A percentile compares a stretch with the other conserved stretches of the same genome.
Evolutionary conservation across 2,329 filamentous ascomycete genomes (phyloP).

Genomic region (Microdochium nivale): DNA sequence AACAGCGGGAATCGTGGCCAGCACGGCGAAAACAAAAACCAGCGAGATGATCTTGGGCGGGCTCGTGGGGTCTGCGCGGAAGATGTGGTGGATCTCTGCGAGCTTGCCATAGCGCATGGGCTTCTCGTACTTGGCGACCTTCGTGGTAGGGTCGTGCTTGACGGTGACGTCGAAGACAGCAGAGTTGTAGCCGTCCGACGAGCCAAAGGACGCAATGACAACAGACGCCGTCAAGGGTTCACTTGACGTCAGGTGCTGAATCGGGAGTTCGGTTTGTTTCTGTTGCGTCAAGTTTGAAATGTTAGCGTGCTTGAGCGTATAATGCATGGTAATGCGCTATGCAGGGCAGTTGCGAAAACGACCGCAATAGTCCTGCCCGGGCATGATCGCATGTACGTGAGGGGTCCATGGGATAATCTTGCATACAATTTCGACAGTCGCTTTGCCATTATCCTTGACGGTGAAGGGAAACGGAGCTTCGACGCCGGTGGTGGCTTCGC

Average conservation of each 20-base stretch:
- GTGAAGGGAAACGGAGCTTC: conserved; percentile 81
- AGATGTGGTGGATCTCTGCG: conserved; percentile 83
- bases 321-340: no score
- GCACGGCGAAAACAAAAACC: conserved; percentile 64
- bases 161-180: conserved; percentile 68
- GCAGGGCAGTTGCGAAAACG: no score
- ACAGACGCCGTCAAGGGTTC: conserved; percentile 71
- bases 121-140: conserved; percentile 52
- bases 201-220: conserved; percentile 79
- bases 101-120: conserved; percentile 78
- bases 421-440: conserved; percentile 69
- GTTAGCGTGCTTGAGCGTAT: conserved; percentile 13
- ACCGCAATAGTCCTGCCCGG: no score
- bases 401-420: no score
- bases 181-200: conserved; percentile 56
- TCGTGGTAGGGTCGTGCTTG: conserved; percentile 50
- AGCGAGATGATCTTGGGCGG: conserved; percentile 74
- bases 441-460: conserved; percentile 84
- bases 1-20: conserved; percentile 66
- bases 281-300: conserved; percentile 25
- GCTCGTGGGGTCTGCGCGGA: conserved; percentile 70
- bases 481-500: conserved; percentile 64
- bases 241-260: conserved; percentile 64
- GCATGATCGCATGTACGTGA: no score
- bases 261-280: conserved; percentile 82